Evolutionary conservation across 73 alveolate species (phyloP).

Genomic region (Paramecium sonneborni): DNA sequence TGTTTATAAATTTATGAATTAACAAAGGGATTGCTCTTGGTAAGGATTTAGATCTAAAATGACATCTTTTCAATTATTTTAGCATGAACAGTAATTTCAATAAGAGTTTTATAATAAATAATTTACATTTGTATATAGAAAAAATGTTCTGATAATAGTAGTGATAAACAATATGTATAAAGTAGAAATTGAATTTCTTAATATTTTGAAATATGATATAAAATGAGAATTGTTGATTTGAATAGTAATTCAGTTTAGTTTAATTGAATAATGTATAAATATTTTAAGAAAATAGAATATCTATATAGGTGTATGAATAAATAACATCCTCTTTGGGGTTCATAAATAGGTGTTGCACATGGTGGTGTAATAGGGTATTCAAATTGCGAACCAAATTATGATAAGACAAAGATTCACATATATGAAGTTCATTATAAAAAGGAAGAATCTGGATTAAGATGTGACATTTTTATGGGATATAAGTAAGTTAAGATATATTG

Average conservation of each 20-base stretch:
- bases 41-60: neutral
- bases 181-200: too few relatives aligned
- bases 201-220: too few relatives aligned
- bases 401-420: neutral
- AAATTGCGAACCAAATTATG: neutral
- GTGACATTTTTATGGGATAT: neutral
- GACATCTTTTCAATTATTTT: neutral
- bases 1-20: neutral
- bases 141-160: too few relatives aligned
- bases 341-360: neutral
- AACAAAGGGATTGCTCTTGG: neutral
- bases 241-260: too few relatives aligned
- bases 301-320: neutral
- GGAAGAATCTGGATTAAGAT: neutral
- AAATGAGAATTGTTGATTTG: too few relatives aligned
- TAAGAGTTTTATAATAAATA: neutral
- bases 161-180: too few relatives aligned
- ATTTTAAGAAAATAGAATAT: slow-evolving; percentile 12
- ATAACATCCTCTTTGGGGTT: slow-evolving; percentile 22
- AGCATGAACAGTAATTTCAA: neutral
- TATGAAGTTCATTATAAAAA: slow-evolving; percentile 1
- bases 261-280: slow-evolving; percentile 14
- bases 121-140: too few relatives aligned
- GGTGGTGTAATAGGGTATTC: neutral
- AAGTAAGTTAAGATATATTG: neutral